Conservation (phyloP, 73 alveolate species). For the Durusdinium trenchii region DNA sequence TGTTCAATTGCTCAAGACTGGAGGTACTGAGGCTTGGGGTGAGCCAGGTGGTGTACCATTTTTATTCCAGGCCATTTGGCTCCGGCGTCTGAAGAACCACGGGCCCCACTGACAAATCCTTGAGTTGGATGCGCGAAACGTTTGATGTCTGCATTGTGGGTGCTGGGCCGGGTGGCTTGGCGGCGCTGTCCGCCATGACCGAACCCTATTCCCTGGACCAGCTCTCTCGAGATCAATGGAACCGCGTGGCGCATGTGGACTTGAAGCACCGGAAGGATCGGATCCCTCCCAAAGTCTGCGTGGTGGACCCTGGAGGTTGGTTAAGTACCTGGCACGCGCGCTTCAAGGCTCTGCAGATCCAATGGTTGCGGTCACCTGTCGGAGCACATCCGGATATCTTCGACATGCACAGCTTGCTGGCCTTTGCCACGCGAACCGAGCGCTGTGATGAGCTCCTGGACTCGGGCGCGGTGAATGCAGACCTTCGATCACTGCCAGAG, state of each 20-base stretch:
- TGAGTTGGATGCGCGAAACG: no score
- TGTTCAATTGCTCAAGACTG: no score
- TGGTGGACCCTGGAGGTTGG: constrained; percentile 79
- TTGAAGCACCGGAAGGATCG: neutral
- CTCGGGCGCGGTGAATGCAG: constrained; percentile 62
- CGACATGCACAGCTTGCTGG: constrained; percentile 57
- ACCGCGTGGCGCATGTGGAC: constrained; percentile 22
- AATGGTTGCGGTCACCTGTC: constrained; percentile 85
- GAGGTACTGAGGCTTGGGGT: no score
- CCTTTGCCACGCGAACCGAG: constrained; percentile 21
- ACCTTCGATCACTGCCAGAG: constrained; percentile 18
- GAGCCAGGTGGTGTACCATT: no score
- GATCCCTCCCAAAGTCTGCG: constrained; percentile 44
- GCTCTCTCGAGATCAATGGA: constrained; percentile 1
- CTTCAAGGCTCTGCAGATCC: constrained; percentile 42
- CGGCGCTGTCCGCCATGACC: constrained; percentile 60
- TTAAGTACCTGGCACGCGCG: constrained; percentile 38
- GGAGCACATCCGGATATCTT: constrained; percentile 90
- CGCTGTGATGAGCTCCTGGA: constrained; percentile 49
- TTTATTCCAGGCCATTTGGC: no score
- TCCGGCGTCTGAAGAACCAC: no score
- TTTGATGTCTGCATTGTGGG: constrained; percentile 91
- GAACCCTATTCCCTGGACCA: constrained; percentile 87
- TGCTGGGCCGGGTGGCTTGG: constrained; percentile 92
- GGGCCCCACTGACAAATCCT: no score